phyloP scores from a whole-genome alignment of 1,284 basidiomycete species.

The Papiliotrema terrestris region DNA sequence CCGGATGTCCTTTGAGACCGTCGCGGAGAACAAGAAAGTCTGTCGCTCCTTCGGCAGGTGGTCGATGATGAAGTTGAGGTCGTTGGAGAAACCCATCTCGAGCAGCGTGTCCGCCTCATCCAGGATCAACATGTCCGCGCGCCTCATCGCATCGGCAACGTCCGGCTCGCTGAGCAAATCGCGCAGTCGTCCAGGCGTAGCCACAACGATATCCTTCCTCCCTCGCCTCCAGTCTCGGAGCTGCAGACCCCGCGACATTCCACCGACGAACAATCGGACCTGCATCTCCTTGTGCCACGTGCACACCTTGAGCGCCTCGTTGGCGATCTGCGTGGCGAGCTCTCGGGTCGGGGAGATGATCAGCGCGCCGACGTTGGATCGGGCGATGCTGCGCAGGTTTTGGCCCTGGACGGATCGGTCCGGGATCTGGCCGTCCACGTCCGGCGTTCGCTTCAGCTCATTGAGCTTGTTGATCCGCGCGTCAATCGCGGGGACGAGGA shows the following conservation, averaged over 20 bases:
- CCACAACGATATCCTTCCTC: constrained; percentile 81
- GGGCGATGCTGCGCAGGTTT: constrained; percentile 47
- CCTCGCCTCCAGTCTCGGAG: constrained; percentile 63
- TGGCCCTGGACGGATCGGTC: constrained; percentile 25
- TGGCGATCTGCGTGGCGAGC: constrained; percentile 88
- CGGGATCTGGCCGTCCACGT: constrained; percentile 21
- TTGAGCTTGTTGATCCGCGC: constrained; percentile 55
- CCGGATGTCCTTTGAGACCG: constrained; percentile 54
- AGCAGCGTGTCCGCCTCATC: constrained; percentile 95
- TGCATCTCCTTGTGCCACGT: constrained; percentile 63
- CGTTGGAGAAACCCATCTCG: constrained; percentile 93
- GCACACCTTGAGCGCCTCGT: constrained; percentile 71
- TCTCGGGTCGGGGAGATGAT: constrained; percentile 93
- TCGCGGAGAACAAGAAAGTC: constrained; percentile 95
- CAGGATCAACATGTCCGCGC: constrained; percentile 69
- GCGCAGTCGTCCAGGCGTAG: constrained; percentile 83
- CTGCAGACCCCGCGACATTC: constrained; percentile 64
- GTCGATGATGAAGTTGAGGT: constrained; percentile 71
- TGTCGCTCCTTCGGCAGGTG: constrained; percentile 73
- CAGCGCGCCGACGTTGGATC: constrained; percentile 64
- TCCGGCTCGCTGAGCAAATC: constrained; percentile 70
- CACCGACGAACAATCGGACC: constrained; percentile 78
- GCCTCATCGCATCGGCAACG: constrained; percentile 57
- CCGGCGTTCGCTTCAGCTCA: constrained; percentile 17
- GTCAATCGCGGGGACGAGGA: constrained; percentile 84